Conservation (phyloP, 306 rosid genomes). For the Dryas octopetala region DNA sequence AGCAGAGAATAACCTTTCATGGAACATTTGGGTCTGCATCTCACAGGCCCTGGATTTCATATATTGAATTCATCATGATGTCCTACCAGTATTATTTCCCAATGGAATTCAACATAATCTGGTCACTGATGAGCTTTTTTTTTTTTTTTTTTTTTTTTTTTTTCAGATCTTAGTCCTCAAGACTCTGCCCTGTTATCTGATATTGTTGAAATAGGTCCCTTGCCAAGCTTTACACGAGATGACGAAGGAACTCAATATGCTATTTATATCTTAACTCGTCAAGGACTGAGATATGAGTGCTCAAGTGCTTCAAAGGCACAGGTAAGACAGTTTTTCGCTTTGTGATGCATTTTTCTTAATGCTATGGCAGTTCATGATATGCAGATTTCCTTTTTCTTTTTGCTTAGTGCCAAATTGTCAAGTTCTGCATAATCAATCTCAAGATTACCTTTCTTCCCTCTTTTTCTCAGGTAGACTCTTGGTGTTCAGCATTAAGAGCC, state of each 20-base stretch:
- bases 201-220: constrained; percentile 57
- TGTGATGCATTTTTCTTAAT: not conserved
- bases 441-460: constrained; percentile 6
- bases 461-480: constrained; percentile 65
- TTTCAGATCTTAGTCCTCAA: constrained; percentile 61
- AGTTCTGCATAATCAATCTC: not conserved
- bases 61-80: not conserved
- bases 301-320: constrained; percentile 71
- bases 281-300: constrained; percentile 81
- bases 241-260: constrained; percentile 58
- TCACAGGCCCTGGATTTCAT: not conserved
- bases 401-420: not conserved
- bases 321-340: constrained; percentile 35
- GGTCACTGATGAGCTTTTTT: constrained; percentile 9
- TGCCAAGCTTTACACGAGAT: constrained; percentile 67
- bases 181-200: constrained; percentile 67
- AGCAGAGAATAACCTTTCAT: not conserved
- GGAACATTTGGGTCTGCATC: not conserved
- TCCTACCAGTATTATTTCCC: not conserved
- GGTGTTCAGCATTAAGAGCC: constrained; percentile 58
- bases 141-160: not conserved
- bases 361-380: not conserved
- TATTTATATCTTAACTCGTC: constrained; percentile 66
- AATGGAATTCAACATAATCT: not conserved
- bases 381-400: not conserved